phyloP scores from a whole-genome alignment of 1,139 yeast genomes.

The Yamadazyma taylorii region DNA sequence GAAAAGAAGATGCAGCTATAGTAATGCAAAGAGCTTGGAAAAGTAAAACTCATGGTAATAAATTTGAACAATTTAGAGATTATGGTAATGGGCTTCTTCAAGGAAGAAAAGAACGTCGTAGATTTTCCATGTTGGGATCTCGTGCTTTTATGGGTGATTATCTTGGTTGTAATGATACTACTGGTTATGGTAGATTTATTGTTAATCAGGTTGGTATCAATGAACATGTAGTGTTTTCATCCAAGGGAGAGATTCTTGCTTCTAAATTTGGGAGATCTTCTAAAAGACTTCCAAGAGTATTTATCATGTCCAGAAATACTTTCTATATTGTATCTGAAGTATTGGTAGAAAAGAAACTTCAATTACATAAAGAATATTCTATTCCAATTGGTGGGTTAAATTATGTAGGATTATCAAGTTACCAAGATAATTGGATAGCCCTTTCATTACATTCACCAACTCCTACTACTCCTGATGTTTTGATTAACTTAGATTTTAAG shows the following conservation, averaged over 20 bases:
- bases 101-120: constrained; percentile 85
- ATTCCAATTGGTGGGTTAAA: constrained; percentile 62
- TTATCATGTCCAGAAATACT: constrained; percentile 61
- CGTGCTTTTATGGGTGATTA: constrained; percentile 96
- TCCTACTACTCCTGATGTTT: constrained; percentile 68
- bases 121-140: constrained; percentile 83
- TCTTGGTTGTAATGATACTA: constrained; percentile 73
- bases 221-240: constrained; percentile 74
- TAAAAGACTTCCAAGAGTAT: constrained; percentile 68
- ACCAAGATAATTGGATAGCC: constrained; percentile 94
- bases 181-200: constrained; percentile 71
- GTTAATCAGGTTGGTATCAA: constrained; percentile 66
- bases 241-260: constrained; percentile 75
- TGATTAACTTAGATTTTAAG: constrained; percentile 79
- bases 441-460: constrained; percentile 56
- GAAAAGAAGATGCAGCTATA: constrained; percentile 86
- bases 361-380: constrained; percentile 63
- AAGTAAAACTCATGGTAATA: constrained; percentile 75
- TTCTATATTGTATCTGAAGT: constrained; percentile 73
- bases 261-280: constrained; percentile 94
- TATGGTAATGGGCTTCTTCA: constrained; percentile 69
- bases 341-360: constrained; percentile 70
- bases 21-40: constrained; percentile 85
- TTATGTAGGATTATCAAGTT: constrained; percentile 66
- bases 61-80: constrained; percentile 81